Conservation (phyloP, 148 eudicot species). For the Talinum fruticosum region DNA sequence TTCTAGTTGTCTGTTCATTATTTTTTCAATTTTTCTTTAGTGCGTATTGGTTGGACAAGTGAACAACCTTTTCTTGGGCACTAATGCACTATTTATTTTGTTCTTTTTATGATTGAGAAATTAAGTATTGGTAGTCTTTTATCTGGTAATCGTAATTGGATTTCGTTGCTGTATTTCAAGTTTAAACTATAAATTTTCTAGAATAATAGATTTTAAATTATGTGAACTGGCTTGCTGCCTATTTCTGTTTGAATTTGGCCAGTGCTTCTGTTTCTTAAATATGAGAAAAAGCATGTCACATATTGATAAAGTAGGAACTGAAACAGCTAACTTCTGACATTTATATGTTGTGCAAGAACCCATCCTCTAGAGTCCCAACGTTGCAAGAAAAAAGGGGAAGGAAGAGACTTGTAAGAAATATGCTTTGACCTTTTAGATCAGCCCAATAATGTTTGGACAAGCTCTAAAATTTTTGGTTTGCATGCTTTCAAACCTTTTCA, state of each 20-base stretch:
- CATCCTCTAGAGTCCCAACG: background rate
- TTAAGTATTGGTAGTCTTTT: background rate
- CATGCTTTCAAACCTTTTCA: background rate
- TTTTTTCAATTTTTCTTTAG: background rate
- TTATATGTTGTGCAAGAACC: no score
- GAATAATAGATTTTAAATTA: no score
- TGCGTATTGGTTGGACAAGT: background rate
- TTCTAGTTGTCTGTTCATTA: no score
- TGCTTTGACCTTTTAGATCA: background rate
- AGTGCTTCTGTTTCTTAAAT: background rate
- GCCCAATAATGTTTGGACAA: background rate
- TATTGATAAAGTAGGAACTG: no score
- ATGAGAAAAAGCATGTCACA: no score
- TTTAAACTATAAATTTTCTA: background rate
- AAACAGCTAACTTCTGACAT: no score
- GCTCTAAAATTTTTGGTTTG: background rate
- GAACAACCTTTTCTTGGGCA: background rate
- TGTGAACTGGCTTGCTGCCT: background rate
- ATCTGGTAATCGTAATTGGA: background rate
- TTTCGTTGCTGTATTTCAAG: background rate
- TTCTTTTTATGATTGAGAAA: background rate
- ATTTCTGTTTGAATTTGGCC: background rate
- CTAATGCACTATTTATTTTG: no score
- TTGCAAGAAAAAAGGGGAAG: background rate
- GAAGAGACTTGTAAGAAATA: background rate